Percentiles rank a stretch among this genome's conserved stretches.
Conservation (phyloP, 2,329 filamentous ascomycete species). For the Xylogone sp. region DNA sequence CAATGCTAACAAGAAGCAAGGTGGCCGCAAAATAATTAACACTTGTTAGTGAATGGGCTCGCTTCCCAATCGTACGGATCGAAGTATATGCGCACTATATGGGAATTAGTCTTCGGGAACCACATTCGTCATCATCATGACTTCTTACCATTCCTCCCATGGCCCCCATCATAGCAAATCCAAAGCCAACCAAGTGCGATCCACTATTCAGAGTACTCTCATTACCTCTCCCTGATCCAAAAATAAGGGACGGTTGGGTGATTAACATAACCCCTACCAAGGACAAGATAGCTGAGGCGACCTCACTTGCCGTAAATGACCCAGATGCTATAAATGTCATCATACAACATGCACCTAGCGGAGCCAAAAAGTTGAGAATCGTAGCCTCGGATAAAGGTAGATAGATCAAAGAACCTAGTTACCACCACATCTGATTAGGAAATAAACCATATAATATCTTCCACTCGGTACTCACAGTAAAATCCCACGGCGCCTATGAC, state of each 20-base stretch:
- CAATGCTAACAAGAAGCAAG: not conserved
- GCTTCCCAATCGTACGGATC: not conserved
- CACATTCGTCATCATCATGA: not conserved
- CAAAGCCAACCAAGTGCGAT: not conserved
- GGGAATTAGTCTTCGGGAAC: not conserved
- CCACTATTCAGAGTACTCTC: not conserved
- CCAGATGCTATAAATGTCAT: not conserved
- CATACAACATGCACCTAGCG: not conserved
- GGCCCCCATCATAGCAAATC: not conserved
- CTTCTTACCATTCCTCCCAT: not conserved
- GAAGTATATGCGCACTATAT: not conserved
- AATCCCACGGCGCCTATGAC: not conserved
- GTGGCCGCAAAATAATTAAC: not conserved
- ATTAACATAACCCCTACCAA: not conserved
- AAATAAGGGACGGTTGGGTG: not conserved
- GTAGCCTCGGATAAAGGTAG: not conserved
- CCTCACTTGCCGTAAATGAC: not conserved
- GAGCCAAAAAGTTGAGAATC: not conserved
- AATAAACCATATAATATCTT: no score
- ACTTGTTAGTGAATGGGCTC: not conserved
- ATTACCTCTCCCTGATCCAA: not conserved
- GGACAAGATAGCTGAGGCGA: no score
- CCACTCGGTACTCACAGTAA: not conserved
- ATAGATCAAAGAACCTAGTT: not conserved
- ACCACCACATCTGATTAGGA: no score